Base-by-base conservation (phyloP, 1,284 basidiomycete genomes). In the Pseudozyma tsukubaensis region DNA sequence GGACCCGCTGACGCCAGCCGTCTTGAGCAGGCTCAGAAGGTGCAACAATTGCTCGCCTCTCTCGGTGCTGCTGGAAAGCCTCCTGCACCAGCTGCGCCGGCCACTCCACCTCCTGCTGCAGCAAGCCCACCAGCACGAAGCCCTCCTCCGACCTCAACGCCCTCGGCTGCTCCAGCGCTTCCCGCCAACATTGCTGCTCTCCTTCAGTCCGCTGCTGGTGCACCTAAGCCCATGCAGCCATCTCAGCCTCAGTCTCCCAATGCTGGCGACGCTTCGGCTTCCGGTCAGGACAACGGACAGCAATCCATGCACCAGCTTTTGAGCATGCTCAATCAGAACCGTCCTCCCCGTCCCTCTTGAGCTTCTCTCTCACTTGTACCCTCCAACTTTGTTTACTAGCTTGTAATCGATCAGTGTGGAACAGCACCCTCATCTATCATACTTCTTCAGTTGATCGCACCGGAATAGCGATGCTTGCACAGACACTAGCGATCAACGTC, bases 11-110 rank as follows among this genome's bases (percentile, higher is more conserved):
- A 70, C 16, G 56, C 57, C 11, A 69, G 79, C 50, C 79, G 83
- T 1, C 70, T 85, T 6, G 83, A 83, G 44, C 83, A 85, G 43
- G 83, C 84, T 18, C 81, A 79, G 49, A 84, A 83, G 61, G 83
- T 85, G 50, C 84, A 85, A 60, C 69, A 79, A 52, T 69, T 84
- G n/a, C 69, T 84, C 12, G 80, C 82, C 3, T 72, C 71, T 4
- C 69, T 84, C 12, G 71, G 72, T 21, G 64, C 57, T n/a, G 61
- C 59, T n/a, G 52, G 66, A 14, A 74, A 62, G 50, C 49, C 68
- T 16, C 44, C 72, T 19, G 50, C 61, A 13, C 18, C 62, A 11
- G 57, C 64, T 7, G 34, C 68, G 32, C 43, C 66, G 3, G 52
- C 56, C 7, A 64, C 71, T 11, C 56, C 67, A 12, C 47, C 59